Percentiles rank a stretch among this genome's conserved stretches.
phyloP scores from a whole-genome alignment of 345 rosid genomes.

The Cardiospermum halicacabum region DNA sequence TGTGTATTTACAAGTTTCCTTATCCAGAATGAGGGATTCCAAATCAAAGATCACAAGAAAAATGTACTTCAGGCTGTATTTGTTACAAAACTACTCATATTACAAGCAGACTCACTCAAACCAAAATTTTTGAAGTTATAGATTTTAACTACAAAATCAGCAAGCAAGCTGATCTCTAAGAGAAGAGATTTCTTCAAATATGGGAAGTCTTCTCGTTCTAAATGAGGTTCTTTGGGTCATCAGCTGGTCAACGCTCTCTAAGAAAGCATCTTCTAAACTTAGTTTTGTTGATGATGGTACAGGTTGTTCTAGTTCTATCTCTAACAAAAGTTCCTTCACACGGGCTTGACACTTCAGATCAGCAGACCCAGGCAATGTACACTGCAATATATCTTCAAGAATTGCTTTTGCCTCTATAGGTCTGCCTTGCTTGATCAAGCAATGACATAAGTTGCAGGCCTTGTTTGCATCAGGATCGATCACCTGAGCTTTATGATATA shows the following conservation, averaged over 20 bases:
- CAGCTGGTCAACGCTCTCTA: constrained; percentile 61
- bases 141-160: constrained; percentile 27
- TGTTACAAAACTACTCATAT: not conserved
- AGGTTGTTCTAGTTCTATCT: constrained; percentile 23
- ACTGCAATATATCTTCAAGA: constrained; percentile 39
- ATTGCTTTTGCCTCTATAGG: constrained; percentile 42
- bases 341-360: constrained; percentile 52
- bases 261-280: constrained; percentile 45
- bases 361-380: constrained; percentile 38
- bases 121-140: not conserved
- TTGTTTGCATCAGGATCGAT: constrained; percentile 88
- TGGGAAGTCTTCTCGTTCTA: constrained; percentile 72
- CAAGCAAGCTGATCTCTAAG: constrained; percentile 82
- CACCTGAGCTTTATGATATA: constrained; percentile 68
- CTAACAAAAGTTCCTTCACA: constrained; percentile 41
- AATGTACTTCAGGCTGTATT: constrained; percentile 2
- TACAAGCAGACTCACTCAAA: not conserved
- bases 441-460: constrained; percentile 74
- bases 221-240: constrained; percentile 58
- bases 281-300: not conserved
- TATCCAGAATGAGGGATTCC: not conserved
- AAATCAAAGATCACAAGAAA: constrained; percentile 1
- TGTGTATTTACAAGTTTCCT: not conserved
- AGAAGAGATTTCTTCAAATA: constrained; percentile 83
- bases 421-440: constrained; percentile 66